phyloP scores from a whole-genome alignment of 495 filamentous ascomycete genomes.

The Parathielavia hyrcaniae region DNA sequence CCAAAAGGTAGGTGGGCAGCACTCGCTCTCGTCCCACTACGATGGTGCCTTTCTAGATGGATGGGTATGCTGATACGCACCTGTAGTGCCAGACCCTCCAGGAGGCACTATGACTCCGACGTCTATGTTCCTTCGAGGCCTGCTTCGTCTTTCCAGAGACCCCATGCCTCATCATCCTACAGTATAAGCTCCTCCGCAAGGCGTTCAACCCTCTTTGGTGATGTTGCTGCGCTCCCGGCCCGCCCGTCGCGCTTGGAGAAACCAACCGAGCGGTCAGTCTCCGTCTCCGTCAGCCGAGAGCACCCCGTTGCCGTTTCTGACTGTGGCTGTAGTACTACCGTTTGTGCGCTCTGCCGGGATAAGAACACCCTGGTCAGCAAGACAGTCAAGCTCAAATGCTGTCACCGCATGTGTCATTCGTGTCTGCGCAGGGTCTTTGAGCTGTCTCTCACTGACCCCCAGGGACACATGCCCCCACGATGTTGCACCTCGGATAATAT shows the following conservation, averaged over 20 bases:
- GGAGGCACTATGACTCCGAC: constrained; percentile 39
- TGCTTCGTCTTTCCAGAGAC: constrained; percentile 26
- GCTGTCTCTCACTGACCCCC: constrained; percentile 64
- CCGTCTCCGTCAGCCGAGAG: background rate
- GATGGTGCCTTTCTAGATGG: too few relatives aligned
- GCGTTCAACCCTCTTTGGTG: constrained; percentile 34
- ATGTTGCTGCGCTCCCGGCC: constrained; percentile 31
- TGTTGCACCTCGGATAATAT: constrained; percentile 71
- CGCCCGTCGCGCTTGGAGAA: constrained; percentile 28
- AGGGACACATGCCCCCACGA: constrained; percentile 70
- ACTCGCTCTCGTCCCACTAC: background rate
- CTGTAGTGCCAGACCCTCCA: constrained; percentile 22
- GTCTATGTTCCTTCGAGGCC: constrained; percentile 20
- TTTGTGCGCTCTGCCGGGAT: constrained; percentile 64
- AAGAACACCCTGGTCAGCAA: constrained; percentile 53
- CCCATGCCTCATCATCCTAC: constrained; percentile 37
- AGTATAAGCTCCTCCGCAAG: constrained; percentile 37
- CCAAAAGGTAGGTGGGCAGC: constrained; percentile 33
- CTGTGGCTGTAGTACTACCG: constrained; percentile 47
- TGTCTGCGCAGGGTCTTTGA: constrained; percentile 69
- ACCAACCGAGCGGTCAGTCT: constrained; percentile 34
- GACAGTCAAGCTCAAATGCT: constrained; percentile 64
- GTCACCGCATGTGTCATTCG: constrained; percentile 68
- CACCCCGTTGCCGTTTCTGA: constrained; percentile 17
- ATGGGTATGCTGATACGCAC: constrained; percentile 18